Conservation (phyloP, 768 basidiomycete species). For the Boletales sp. region DNA sequence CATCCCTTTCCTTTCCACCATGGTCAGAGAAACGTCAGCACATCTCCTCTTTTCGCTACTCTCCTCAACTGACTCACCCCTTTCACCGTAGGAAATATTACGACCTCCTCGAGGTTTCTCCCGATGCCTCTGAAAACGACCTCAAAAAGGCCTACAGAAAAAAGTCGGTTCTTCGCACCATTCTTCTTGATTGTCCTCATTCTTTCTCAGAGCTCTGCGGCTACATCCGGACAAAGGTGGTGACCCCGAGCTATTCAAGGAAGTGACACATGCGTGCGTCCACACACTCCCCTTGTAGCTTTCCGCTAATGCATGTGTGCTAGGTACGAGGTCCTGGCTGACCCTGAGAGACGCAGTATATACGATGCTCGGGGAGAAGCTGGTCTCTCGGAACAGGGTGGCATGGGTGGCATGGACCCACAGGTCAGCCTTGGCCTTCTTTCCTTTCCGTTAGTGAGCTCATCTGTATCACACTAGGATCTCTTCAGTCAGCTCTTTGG, state of each 20-base stretch:
- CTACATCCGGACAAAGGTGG: slow-evolving; percentile 94
- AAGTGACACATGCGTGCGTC: slow-evolving; percentile 90
- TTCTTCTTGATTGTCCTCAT: slow-evolving; percentile 2
- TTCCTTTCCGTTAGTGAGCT: not conserved
- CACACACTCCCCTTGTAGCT: not conserved
- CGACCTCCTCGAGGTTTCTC: slow-evolving; percentile 84
- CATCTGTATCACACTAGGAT: slow-evolving; percentile 48
- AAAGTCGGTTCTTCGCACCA: slow-evolving; percentile 49
- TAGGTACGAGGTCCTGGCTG: slow-evolving; percentile 92
- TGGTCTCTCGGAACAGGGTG: slow-evolving; percentile 80
- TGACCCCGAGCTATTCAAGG: slow-evolving; percentile 96
- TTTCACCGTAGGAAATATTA: slow-evolving; percentile 69
- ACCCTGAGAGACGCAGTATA: slow-evolving; percentile 71
- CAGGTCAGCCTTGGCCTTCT: slow-evolving; percentile 51
- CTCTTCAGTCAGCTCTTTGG: slow-evolving; percentile 97
- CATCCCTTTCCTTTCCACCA: slow-evolving; percentile 27
- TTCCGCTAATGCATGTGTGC: slow-evolving; percentile 1
- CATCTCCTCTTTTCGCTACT: not conserved
- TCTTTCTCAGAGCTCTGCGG: slow-evolving; percentile 61
- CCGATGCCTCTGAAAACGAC: slow-evolving; percentile 76
- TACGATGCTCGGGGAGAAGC: slow-evolving; percentile 95
- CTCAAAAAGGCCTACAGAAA: slow-evolving; percentile 96
- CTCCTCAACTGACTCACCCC: not conserved
- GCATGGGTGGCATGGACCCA: slow-evolving; percentile 96
- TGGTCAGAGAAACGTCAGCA: slow-evolving; percentile 68